Conservation (phyloP, 129 eudicot genomes). For the Deinandra increscens region DNA sequence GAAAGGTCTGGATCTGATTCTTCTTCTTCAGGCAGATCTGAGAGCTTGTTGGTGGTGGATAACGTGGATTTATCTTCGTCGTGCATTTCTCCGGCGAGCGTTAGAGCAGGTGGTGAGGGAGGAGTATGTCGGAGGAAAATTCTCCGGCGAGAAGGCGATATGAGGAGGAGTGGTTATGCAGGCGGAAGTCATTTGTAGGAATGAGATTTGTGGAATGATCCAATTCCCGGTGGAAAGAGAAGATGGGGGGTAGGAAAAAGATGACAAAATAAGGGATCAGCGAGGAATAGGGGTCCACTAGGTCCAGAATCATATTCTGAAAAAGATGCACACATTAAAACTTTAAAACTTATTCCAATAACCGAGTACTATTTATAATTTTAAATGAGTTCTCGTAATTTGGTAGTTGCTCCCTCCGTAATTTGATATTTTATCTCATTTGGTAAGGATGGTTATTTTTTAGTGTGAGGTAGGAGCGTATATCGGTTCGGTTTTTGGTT, state of each 20-base stretch:
- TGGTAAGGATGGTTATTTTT: too few species aligned
- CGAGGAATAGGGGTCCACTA: neutral
- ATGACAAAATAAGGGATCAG: neutral
- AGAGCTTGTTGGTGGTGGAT: neutral
- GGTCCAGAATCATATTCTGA: slow-evolving; percentile 21
- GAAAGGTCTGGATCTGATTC: slow-evolving; percentile 38
- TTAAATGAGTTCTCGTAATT: too few species aligned
- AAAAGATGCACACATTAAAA: too few species aligned
- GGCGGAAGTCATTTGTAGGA: slow-evolving; percentile 60
- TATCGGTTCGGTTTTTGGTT: too few species aligned
- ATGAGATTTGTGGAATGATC: neutral
- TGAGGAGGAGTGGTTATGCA: slow-evolving; percentile 42
- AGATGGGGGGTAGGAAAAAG: slow-evolving; percentile 25
- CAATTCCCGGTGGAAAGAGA: slow-evolving; percentile 13
- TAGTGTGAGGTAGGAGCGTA: too few species aligned
- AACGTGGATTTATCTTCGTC: slow-evolving; percentile 13
- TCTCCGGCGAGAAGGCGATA: slow-evolving; percentile 53
- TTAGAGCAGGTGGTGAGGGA: slow-evolving; percentile 51
- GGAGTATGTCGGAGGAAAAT: slow-evolving; percentile 37
- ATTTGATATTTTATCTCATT: too few species aligned
- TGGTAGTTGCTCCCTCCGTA: too few species aligned
- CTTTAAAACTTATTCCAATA: too few species aligned
- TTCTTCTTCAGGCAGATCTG: slow-evolving; percentile 25
- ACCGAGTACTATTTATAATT: too few species aligned
- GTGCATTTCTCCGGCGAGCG: slow-evolving; percentile 31